A percentile compares a stretch with the other conserved stretches of the same genome.
Conservation (phyloP, 306 rosid species). For the Abrus pulchellus region DNA sequence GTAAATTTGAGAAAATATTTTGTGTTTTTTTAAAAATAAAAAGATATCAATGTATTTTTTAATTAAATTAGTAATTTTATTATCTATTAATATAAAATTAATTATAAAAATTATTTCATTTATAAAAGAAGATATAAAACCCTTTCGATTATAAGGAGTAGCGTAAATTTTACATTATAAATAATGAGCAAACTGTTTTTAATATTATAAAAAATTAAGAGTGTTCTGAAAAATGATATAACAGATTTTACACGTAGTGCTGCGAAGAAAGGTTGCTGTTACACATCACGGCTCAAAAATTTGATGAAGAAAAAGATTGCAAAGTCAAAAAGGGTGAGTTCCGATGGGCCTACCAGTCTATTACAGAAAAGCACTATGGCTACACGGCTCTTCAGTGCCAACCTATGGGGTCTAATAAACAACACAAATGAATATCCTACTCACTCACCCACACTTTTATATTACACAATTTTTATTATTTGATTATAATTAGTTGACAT, state of each 20-base stretch:
- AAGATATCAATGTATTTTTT: no score
- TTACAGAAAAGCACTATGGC: conserved; percentile 30
- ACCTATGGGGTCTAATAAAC: conserved; percentile 1
- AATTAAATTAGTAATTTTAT: no score
- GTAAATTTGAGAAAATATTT: no score
- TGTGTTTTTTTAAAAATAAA: no score
- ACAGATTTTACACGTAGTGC: conserved; percentile 1
- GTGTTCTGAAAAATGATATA: background rate
- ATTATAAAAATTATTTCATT: no score
- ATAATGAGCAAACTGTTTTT: no score
- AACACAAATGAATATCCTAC: conserved; percentile 7
- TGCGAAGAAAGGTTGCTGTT: background rate
- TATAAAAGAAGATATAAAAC: no score
- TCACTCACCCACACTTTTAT: background rate
- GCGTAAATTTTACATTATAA: no score
- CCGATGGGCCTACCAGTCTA: conserved; percentile 31
- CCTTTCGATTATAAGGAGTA: no score
- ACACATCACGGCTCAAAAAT: background rate
- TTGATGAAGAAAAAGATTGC: background rate
- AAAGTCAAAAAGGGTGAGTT: conserved; percentile 40
- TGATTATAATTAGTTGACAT: background rate
- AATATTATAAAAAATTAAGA: background rate
- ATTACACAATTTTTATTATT: background rate
- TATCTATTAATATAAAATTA: no score
- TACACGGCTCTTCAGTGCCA: conserved; percentile 36